Base-by-base conservation (phyloP, 192 early-diverging fungal genomes). In the Chytriomyces sp. region DNA sequence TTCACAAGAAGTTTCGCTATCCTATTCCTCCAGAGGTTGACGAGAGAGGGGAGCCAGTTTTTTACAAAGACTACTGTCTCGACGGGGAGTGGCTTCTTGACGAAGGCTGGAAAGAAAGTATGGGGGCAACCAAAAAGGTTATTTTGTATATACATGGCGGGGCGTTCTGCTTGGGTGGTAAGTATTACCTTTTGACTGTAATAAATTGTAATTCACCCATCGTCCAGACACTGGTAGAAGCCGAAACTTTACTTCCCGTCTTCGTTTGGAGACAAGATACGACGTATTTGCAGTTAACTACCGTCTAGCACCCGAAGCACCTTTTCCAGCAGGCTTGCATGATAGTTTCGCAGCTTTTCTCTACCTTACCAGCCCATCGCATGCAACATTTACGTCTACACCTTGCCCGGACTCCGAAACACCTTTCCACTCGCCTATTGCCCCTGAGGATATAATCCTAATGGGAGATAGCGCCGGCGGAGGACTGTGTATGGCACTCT, bases 291-390 rank as follows among this genome's bases (percentile, higher is more conserved):
- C 62, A 4, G 19, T 77, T 31, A 64, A 83, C 41, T 82, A 84
- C 69, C 63, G 83, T 19, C 60, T 83, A 17, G 78, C 81, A 10
- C 80, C 81, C 0, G 83, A 84, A 56, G 12, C 32, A 39, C 74
- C 78, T 4, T 84, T 84, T 54, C 81, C 81, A 26, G 74, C 75
- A 3, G 78, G 72, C 6, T 55, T 84, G 12, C 81, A 84, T 59
- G 83, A 84, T 59, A 74, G 75, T 0, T 70, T 84, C 63, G 76
- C 81, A 30, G 80, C 75, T 4, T 84, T 78, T 64, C 54, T 80
- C 32, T 84, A 76, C 60, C 68, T 84, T 1, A 70, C 72, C 4
- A 68, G 78, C 34, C 83, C 83, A 8, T 19, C 41, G 38, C 72
- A 84, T 66, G 57, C 74, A 40, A 53, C 72, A 26, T 81, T 84